Percentiles rank a stretch among this genome's conserved stretches.
phyloP scores from a whole-genome alignment of 129 eudicot genomes.

The Arctium lappa region DNA sequence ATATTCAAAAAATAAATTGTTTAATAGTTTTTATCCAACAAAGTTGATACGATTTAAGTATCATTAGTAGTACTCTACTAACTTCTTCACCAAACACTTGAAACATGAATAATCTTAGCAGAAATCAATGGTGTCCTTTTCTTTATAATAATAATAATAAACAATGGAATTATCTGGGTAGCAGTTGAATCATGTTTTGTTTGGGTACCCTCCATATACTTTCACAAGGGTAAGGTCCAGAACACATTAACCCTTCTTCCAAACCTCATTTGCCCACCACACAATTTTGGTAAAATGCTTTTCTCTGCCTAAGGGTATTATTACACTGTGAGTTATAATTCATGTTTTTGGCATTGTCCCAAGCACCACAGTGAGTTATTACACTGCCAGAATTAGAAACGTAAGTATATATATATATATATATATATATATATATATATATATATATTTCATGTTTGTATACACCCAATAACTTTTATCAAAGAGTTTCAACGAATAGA shows the following conservation, averaged over 20 bases:
- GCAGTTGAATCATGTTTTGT: not conserved
- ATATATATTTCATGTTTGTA: too few species aligned
- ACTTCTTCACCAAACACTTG: not conserved
- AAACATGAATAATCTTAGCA: not conserved
- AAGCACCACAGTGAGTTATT: too few species aligned
- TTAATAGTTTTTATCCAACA: not conserved
- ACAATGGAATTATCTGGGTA: not conserved
- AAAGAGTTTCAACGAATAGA: too few species aligned
- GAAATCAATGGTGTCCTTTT: not conserved
- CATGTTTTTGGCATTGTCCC: too few species aligned
- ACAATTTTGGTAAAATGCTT: not conserved
- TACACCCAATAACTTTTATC: too few species aligned
- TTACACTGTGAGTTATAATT: not conserved
- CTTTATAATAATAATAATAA: not conserved
- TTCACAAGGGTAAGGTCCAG: not conserved
- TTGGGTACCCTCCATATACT: not conserved
- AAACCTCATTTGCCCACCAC: not conserved
- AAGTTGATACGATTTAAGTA: not conserved
- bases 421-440: too few species aligned
- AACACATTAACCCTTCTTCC: not conserved
- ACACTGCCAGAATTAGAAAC: too few species aligned
- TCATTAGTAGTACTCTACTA: not conserved
- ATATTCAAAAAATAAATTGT: not conserved
- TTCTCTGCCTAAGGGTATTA: not conserved
- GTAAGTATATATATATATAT: too few species aligned